phyloP scores from a whole-genome alignment of 495 filamentous ascomycete genomes.

The Penicillium steckii region DNA sequence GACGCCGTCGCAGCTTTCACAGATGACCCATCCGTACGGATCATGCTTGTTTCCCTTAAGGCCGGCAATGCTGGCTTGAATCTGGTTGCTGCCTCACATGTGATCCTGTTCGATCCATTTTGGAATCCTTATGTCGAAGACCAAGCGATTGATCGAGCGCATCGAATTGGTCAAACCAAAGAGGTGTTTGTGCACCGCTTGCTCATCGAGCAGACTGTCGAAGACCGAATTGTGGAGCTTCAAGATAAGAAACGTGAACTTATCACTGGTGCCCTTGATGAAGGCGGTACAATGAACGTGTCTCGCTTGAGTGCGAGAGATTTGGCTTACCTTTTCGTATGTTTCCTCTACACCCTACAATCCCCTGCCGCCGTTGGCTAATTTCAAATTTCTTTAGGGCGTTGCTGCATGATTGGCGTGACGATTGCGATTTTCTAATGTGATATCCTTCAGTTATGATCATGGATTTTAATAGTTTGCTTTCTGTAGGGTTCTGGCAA shows the following conservation, averaged over 20 bases:
- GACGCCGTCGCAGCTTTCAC: conserved; percentile 72
- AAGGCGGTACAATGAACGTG: conserved; percentile 65
- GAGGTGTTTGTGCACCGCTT: conserved; percentile 80
- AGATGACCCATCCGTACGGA: conserved; percentile 58
- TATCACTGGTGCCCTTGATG: conserved; percentile 80
- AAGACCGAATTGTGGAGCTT: conserved; percentile 84
- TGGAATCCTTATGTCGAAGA: conserved; percentile 97
- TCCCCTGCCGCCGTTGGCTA: conserved; percentile 2
- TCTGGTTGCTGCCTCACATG: conserved; percentile 78
- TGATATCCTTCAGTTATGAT: neutral
- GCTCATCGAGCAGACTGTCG: conserved; percentile 74
- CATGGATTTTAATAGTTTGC: neutral
- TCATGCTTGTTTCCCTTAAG: conserved; percentile 87
- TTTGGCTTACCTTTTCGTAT: conserved; percentile 72
- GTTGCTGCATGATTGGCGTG: neutral
- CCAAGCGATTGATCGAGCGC: conserved; percentile 90
- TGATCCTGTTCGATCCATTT: conserved; percentile 92
- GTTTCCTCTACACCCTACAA: neutral
- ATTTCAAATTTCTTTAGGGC: conserved; percentile 10
- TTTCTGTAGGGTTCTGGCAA: neutral
- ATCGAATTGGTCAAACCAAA: conserved; percentile 81
- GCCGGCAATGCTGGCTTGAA: conserved; percentile 93
- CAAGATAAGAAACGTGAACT: conserved; percentile 80
- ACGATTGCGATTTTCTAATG: neutral
- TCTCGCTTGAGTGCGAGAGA: conserved; percentile 61